Percentiles rank a stretch among this genome's conserved stretches.
Evolutionary conservation across 2,329 filamentous ascomycete genomes (phyloP).

Genomic region (Pseudodiploospora longispora): DNA sequence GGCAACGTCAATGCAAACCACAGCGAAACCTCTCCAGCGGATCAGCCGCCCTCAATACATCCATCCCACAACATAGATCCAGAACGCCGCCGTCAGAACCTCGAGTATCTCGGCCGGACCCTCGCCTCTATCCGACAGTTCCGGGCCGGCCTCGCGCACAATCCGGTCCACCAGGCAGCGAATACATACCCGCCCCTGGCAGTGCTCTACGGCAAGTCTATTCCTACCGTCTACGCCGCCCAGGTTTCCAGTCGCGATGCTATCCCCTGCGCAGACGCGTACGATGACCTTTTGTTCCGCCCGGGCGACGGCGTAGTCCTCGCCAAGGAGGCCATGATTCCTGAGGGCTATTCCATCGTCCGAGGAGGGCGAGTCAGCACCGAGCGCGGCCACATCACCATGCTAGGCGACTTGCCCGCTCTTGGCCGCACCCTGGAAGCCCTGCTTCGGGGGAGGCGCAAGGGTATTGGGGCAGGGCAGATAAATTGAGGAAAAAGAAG

Average conservation of each 20-base stretch:
- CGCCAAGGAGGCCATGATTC: constrained; percentile 77
- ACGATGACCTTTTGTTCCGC: constrained; percentile 80
- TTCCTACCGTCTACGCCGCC: constrained; percentile 77
- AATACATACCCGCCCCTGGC: constrained; percentile 77
- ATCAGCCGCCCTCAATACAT: constrained; percentile 12
- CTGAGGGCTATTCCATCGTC: constrained; percentile 67
- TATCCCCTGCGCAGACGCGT: constrained; percentile 69
- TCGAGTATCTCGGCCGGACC: constrained; percentile 65
- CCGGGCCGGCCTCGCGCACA: constrained; percentile 64
- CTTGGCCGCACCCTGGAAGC: constrained; percentile 68
- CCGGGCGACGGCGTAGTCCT: constrained; percentile 86
- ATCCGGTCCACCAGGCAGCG: constrained; percentile 45
- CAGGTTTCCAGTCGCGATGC: constrained; percentile 64
- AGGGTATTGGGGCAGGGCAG: constrained; percentile 54
- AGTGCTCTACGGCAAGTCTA: constrained; percentile 78
- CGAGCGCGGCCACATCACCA: constrained; percentile 78
- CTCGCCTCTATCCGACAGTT: constrained; percentile 65
- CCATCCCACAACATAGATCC: constrained; percentile 10
- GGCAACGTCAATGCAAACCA: not conserved
- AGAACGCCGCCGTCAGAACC: constrained; percentile 26
- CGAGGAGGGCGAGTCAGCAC: constrained; percentile 68
- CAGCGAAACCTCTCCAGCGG: constrained; percentile 2
- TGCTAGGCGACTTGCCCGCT: constrained; percentile 76
- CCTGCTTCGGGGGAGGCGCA: constrained; percentile 56
- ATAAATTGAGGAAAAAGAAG: too few relatives aligned